Base-by-base conservation (phyloP, 768 basidiomycete genomes). In the Coprinellus micaceus region DNA sequence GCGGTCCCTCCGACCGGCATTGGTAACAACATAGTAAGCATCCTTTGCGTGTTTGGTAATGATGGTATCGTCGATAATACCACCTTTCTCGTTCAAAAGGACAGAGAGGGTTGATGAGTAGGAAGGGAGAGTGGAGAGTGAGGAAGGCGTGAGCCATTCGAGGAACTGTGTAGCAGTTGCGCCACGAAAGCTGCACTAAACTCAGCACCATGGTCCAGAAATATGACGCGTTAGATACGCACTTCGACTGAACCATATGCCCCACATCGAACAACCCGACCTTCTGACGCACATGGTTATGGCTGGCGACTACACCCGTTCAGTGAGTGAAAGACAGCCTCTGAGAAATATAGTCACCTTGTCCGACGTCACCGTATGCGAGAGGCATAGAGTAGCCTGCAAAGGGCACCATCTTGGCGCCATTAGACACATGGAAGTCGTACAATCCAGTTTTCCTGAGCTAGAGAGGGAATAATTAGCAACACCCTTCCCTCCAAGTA, bases 201-300 rank as follows among this genome's bases (percentile, higher is more conserved):
- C 48, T 61, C 48, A 60, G 45, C 22, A 11, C 13, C 22, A 51
- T 40, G 50, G 25, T 7, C 36, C 37, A 53, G 28, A 41, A 24
- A 24, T 36, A 19, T 41, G 19, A 15, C 33, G 37, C 37, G 44
- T 28, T 49, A 12, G n/a, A 53, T 33, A 56, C 82, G 47, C 64
- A 94, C 92, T 84, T 88, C 30, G 85, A 84, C 69, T 98, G 96
- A 15, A 98, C 90, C 96, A 99, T 99, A 71, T 99, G 97, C 21
- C 92, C 92, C 25, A 99, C 97, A 66, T 99, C 97, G 68, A 99
- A 99, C 29, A 99, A 77, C 0, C 94, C 94, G 0, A 83, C 91
- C 33, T 80, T 81, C 12, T 74, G 82, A 40, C 97, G 85, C 50
- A 95, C 91, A 65, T 98, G 89, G 44, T 88, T 83, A 71, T 99